Evolutionary conservation across 805 yeast genomes (phyloP), one percentile per base, ranked within the genome.

Genomic region (Ogataea ramenticola): DNA sequence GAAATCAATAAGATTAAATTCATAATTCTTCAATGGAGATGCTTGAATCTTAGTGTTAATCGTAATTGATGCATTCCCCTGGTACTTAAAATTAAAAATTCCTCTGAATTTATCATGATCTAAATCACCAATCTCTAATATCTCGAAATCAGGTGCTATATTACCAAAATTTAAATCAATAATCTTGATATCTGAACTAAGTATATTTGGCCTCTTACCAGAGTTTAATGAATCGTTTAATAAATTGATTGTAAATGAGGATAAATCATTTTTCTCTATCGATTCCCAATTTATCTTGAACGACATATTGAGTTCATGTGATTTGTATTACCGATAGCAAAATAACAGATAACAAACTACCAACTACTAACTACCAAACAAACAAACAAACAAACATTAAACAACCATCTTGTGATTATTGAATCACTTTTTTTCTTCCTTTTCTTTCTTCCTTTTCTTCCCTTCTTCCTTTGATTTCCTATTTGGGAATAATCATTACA

Each of bases 1-100:
- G 20, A 48, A 49, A 41, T 64, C 63, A 26, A 50, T 47, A 17
- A 61, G 51, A 46, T 58, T 62, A 44, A 61, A 57, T 40, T 58
- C 57, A 59, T 84, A 81, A 26, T 86, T 85, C 47, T 82, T 81
- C 43, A 88, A 67, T 7, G 93, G 84, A 61, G 87, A 87, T 1
- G 95, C 96, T 61, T 86, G 89, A 14, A 88, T 87, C 44, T 82
- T 79, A 0, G 95, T 86, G 43, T 79, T 83, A 42, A 86, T 69
- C 1, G 89, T 82, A 43, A 86, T 75, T 43, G 77, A 77, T 17
- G 88, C 86, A 58, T 83, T 87, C 2, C 95, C 95, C 39, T 70
- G 68, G 58, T 86, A 86, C 52, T 76, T 79, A 48, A 86, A 73
- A 54, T 85, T 86, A 68, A 86, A 86, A 19, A 86, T 86, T 1